Conservation (phyloP, 192 early-diverging fungal species). For the Rhizoclosmatium globosum region DNA sequence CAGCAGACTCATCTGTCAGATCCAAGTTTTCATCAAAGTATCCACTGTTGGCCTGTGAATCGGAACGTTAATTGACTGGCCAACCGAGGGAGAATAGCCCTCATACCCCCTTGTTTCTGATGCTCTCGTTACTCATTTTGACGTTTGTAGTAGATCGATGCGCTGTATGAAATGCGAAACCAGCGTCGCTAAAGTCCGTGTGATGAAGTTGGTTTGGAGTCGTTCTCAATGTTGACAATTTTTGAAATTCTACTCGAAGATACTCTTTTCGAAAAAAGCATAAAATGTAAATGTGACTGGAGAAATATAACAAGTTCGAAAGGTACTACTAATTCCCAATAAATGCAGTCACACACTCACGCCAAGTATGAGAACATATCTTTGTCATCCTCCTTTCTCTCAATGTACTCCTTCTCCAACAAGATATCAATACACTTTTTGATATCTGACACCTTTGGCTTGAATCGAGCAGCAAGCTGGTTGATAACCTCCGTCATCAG, state of each 20-base stretch:
- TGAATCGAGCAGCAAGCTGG: slow-evolving; percentile 88
- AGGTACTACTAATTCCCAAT: not conserved
- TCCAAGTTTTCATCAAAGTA: slow-evolving; percentile 58
- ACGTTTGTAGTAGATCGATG: not conserved
- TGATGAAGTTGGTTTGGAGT: not conserved
- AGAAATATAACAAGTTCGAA: not conserved
- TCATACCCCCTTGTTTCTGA: slow-evolving; percentile 7
- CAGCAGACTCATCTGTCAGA: slow-evolving; percentile 47
- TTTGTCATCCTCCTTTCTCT: slow-evolving; percentile 81
- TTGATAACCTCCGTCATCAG: slow-evolving; percentile 90
- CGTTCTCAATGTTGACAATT: slow-evolving; percentile 5
- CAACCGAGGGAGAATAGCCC: not conserved
- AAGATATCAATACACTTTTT: slow-evolving; percentile 97
- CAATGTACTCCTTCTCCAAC: slow-evolving; percentile 92
- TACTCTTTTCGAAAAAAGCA: not conserved
- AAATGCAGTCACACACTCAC: not conserved
- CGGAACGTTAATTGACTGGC: not conserved
- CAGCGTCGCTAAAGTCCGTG: not conserved
- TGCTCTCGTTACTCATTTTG: slow-evolving; percentile 26
- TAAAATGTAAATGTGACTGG: not conserved
- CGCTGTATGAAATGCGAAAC: slow-evolving; percentile 6
- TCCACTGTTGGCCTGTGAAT: slow-evolving; percentile 37
- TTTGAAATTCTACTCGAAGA: not conserved
- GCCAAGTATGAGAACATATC: slow-evolving; percentile 78
- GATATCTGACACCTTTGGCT: slow-evolving; percentile 88